These are phyloP conservation scores for Fusarium sp. DNA, from an alignment of 2,329 filamentous ascomycete genomes.

Conservation along the genomic window DNA sequence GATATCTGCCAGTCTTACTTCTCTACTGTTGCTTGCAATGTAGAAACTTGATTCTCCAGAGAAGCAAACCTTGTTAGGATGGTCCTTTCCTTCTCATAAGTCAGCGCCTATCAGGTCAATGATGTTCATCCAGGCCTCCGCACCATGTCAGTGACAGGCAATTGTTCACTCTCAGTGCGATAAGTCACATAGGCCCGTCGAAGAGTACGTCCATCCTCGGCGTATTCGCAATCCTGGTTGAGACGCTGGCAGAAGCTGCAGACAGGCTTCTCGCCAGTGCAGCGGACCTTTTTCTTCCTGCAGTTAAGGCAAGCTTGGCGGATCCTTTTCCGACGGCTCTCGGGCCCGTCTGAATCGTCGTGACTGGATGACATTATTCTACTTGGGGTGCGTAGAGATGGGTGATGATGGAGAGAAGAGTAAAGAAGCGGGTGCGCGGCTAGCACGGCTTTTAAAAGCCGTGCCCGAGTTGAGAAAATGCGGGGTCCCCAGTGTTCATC, in stretches of 20 bases:
- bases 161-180: neutral
- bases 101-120: neutral
- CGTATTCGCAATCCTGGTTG: constrained; percentile 18
- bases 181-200: neutral
- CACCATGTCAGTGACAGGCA: constrained; percentile 13
- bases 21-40: constrained; percentile 11
- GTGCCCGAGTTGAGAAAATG: neutral
- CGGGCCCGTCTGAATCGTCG: constrained; percentile 23
- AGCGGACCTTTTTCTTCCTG: constrained; percentile 27
- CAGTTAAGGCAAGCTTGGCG: constrained; percentile 31
- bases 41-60: constrained; percentile 21
- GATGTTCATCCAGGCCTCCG: too few species aligned
- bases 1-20: neutral
- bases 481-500: neutral
- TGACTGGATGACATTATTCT: constrained; percentile 14
- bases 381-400: neutral
- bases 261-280: constrained; percentile 24
- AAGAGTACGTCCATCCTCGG: constrained; percentile 22
- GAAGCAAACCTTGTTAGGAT: constrained; percentile 10
- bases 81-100: constrained; percentile 1
- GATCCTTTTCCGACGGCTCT: constrained; percentile 24
- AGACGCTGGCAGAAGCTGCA: constrained; percentile 24
- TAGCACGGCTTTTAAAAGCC: constrained; percentile 19
- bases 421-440: constrained; percentile 1
- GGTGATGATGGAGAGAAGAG: neutral